Evolutionary conservation across 331 rosid genomes (phyloP), one percentile per base, ranked within the genome.

Genomic region (Dryas integrifolia): DNA sequence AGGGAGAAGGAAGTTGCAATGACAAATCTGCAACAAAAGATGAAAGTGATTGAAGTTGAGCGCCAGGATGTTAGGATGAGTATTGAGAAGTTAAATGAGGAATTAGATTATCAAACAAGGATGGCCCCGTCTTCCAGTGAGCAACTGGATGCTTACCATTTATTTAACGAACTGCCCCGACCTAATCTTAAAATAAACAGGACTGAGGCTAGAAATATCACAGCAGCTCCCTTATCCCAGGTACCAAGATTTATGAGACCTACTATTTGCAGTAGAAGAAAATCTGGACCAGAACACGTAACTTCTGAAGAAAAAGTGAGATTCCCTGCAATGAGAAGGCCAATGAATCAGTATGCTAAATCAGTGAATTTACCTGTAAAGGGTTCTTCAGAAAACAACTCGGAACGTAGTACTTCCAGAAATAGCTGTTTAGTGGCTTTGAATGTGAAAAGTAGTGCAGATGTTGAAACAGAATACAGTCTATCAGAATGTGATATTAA

Each of bases 221-320:
- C 49, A 21, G 52, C 56, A 50, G 50, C 67, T 76, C 52, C 69
- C 49, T 60, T 50, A 46, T 77, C 73, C 7, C 58, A 43, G 61
- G 56, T 63, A 56, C 85, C 85, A 41, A 72, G 85, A 47, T 82
- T 82, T 77, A 82, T 82, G 85, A 82, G 74, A 72, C 76, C 82
- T 14, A 81, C 85, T 16, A 63, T 69, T 48, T 72, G 79, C 76
- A 82, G 79, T 62, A 73, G 70, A 74, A 44, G 67, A 62, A 82
- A 82, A 69, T 68, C 66, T 63, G 85, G 73, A 65, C 18, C 8
- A 65, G 70, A 69, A 11, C 47, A 49, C 66, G 60, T 41, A 63
- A 64, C 26, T 40, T 56, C 21, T 6, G 77, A 82, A 56, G 82
- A 63, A n/a, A 82, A n/a, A 62, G 58, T 57, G 46, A 41, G 35